Base-by-base conservation (phyloP, 1,284 basidiomycete species). In the Mycosarcoma maydis region DNA sequence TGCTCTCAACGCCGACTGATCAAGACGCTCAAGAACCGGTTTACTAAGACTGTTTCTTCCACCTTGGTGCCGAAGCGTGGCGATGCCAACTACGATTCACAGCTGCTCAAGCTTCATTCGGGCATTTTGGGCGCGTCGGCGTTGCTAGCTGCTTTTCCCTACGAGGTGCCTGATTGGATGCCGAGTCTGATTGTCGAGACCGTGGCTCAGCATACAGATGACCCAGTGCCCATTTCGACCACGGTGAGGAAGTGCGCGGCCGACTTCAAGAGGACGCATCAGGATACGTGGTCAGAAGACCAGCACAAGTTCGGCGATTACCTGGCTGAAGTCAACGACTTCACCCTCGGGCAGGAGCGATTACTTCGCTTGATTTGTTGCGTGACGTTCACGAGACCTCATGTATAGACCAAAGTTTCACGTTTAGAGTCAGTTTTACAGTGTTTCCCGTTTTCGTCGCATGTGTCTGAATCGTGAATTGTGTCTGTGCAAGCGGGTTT, bases 1-100 rank as follows among this genome's bases (percentile, higher is more conserved):
- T 96, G 93, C 79, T 95, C 93, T 11, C 93, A 97, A 81, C 87
- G 94, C 51, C 87, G 91, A 59, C 91, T 90, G 76, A 94, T 98
- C 73, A 84, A 91, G 45, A 89, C 90, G 6, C 85, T 98, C 72
- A 76, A 72, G 47, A 29, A 65, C 29, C 51, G 69, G 9, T 81
- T 81, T 45, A 78, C 73, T 7, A 56, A 39, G 10, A 49, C 48
- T 3, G 76, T 75, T 17, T n/a, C 51, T 4, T 47, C 85, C 86
- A 55, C 88, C 90, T 72, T 75, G 75, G 19, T 83, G 78, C 32
- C 85, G 80, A 17, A 80, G 80, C 53, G 83, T 83, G 58, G 74
- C 9, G 85, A 88, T 26, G 86, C 89, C 11, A 83, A 85, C 13
- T 98, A 95, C 78, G 87, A 90, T 39, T 87, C 88, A 44, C 86